Evolutionary conservation across 768 basidiomycete species (phyloP), one percentile per base, ranked within the genome.

Genomic region (Mycena metata): DNA sequence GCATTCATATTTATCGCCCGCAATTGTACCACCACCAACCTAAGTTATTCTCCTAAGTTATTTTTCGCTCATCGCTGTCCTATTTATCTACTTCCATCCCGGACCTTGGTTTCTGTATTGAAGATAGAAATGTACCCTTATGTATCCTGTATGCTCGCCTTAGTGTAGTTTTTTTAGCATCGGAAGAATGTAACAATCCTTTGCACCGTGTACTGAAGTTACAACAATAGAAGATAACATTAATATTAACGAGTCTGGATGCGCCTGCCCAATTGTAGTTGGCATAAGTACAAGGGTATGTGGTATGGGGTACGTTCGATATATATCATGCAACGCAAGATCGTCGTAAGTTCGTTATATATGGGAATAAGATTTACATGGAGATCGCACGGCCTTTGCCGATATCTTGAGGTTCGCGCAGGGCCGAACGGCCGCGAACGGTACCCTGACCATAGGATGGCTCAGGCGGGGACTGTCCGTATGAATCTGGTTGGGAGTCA

Each of bases 331-430:
- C 21, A 54, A 46, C 33, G 51, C 39, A 15, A 43, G 61, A 63
- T 63, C 51, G 50, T 63, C 57, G 42, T 43, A 23, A 26, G 58
- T 36, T 42, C 55, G 57, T 58, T 19, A 46, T 45, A 46, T 42
- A 42, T 35, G 36, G 12, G 72, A 45, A 46, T 64, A 75, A 30
- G 30, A 30, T 30, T 86, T 87, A 94, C 88, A 94, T 87, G 70
- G 94, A 95, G 75, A 95, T 93, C 66, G 94, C 92, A 71, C 94
- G 90, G 66, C 93, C 91, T 81, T 85, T 88, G 75, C 90, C 89
- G 78, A 86, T 79, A 66, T 86, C 88, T 77, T 83, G 88, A 78
- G 83, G 83, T 77, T 85, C 86, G 76, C 91, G 89, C 77, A 89
- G 81, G 67, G 84, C 82, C 60, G 89, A 84, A 68, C 91, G 90